Base-by-base conservation (phyloP, 2,329 filamentous ascomycete genomes). In the Endoconidiophora polonica region DNA sequence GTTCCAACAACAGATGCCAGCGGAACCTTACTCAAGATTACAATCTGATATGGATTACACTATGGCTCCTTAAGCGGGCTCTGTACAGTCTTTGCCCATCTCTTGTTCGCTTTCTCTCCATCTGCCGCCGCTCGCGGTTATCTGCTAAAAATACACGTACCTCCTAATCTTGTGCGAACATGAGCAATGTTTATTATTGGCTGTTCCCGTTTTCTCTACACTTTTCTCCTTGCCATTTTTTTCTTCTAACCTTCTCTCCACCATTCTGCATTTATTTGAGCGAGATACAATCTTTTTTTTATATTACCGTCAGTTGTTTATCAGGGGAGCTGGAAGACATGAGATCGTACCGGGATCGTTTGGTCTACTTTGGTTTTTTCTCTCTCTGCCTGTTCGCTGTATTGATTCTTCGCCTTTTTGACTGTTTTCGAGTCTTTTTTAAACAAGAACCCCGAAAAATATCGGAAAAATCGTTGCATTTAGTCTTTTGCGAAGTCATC, bases 1-100 rank as follows among this genome's bases (percentile, higher is more conserved):
- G 45, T 51, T 52, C 48, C 51, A 54, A 48, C 54, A 54, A 48
- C 46, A 48, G 38, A 46, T 46, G 26, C 46, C 37, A 2, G 40
- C 51, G 24, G 51, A 53, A 40, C 51, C 49, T 9, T 53, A 53
- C 37, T 26, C 24, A 5, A 44, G 51, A 45, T 53, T 44, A 38
- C 46, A 49, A 20, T 37, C 20, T 14, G 51, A 53, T 4, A 49
- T 53, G 43, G 51, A 53, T 39, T 53, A 42, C 51, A 49, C 46
- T 9, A 53, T 53, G 51, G 51, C 51, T 18, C 39, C 38, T 29
- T 53, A 53, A 42, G 22, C 46, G 36, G 23, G 5, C 16, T 26
- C 2, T 14, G 18, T 14, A 3, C 9, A 24, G 16, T 20, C 38
- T 6, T 24, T 45, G 6, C 4, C 43, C 14, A 5, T 16, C 16